phyloP scores from a whole-genome alignment of 768 basidiomycete genomes.

The Galerina sulciceps region DNA sequence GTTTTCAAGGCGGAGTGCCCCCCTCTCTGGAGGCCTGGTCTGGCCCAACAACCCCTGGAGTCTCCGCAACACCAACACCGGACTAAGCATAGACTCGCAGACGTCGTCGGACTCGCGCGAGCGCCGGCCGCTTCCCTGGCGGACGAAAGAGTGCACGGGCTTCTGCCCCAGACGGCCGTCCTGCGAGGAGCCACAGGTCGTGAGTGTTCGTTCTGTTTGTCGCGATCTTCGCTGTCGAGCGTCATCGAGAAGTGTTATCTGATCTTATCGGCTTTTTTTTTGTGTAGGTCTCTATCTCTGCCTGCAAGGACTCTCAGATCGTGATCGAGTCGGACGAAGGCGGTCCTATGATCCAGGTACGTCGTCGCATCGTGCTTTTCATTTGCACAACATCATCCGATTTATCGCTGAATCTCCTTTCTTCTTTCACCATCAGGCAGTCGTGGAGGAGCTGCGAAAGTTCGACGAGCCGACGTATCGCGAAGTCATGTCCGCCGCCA shows the following conservation, averaged over 20 bases:
- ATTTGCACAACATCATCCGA: neutral
- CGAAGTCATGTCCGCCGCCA: neutral
- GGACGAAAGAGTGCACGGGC: neutral
- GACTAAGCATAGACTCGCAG: neutral
- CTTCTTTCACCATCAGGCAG: too few relatives aligned
- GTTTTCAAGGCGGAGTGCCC: too few relatives aligned
- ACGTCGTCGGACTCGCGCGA: neutral
- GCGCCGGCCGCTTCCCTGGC: too few relatives aligned
- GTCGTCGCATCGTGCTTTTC: neutral
- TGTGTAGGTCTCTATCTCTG: constrained; percentile 16
- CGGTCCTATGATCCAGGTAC: constrained; percentile 1
- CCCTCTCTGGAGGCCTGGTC: too few relatives aligned
- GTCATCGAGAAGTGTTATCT: neutral
- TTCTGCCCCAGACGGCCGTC: constrained; percentile 7
- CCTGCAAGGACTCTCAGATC: constrained; percentile 12
- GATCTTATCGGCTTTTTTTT: too few relatives aligned
- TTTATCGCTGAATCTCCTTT: neutral
- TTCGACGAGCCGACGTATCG: neutral
- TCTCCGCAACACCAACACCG: neutral
- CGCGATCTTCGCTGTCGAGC: neutral
- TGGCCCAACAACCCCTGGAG: too few relatives aligned
- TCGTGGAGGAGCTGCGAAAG: neutral
- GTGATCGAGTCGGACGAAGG: neutral
- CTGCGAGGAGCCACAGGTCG: constrained; percentile 1
- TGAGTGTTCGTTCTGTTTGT: neutral